phyloP scores from a whole-genome alignment of 352 stramenopile genomes.

The Phytophthora macrochlamydospora region DNA sequence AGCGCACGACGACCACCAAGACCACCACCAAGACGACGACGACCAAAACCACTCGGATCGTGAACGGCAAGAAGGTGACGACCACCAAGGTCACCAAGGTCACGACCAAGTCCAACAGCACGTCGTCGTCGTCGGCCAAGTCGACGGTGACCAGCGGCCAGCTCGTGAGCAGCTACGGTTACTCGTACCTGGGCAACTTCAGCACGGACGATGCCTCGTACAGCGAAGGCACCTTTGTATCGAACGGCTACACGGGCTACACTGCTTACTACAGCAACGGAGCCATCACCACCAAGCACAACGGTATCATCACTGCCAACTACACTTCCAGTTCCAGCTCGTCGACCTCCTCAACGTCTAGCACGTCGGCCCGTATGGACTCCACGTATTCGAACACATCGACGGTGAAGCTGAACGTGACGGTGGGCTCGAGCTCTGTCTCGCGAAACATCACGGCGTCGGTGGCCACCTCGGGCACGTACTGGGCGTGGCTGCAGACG shows the following conservation, averaged over 20 bases:
- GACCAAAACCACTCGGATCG: slow-evolving; percentile 48
- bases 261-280: slow-evolving; percentile 44
- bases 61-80: slow-evolving; percentile 58
- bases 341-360: slow-evolving; percentile 27
- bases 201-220: slow-evolving; percentile 37
- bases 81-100: slow-evolving; percentile 57
- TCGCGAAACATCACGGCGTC: slow-evolving; percentile 46
- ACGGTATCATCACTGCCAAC: slow-evolving; percentile 50
- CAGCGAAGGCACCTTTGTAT: slow-evolving; percentile 40
- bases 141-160: slow-evolving; percentile 38
- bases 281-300: slow-evolving; percentile 60
- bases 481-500: slow-evolving; percentile 68
- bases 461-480: slow-evolving; percentile 56
- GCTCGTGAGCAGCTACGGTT: slow-evolving; percentile 40
- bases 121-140: slow-evolving; percentile 27
- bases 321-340: slow-evolving; percentile 38
- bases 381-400: slow-evolving; percentile 42
- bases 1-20: slow-evolving; percentile 47
- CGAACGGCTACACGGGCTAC: slow-evolving; percentile 60
- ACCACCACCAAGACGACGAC: slow-evolving; percentile 54
- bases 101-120: slow-evolving; percentile 40
- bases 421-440: slow-evolving; percentile 39
- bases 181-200: slow-evolving; percentile 59
- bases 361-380: slow-evolving; percentile 27
- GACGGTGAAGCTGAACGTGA: slow-evolving; percentile 48